Conservation (phyloP, 1,284 basidiomycete species). For the Phylloboletellus chloephorus region DNA sequence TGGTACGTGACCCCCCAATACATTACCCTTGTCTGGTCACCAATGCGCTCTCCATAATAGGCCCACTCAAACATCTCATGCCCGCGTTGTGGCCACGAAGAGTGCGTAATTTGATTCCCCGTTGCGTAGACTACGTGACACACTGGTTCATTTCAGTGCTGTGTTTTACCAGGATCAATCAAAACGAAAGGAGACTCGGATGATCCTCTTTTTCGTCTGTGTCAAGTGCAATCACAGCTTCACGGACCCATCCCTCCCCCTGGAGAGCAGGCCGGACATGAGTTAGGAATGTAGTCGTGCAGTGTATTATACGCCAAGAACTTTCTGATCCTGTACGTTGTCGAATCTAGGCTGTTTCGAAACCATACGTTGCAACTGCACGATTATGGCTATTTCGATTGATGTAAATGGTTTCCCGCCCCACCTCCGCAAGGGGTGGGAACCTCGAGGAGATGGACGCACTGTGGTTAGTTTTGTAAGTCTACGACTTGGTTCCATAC, state of each 20-base stretch:
- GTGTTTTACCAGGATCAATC: conserved; percentile 95
- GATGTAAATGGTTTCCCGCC: neutral
- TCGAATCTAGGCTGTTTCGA: neutral
- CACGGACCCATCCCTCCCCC: conserved; percentile 58
- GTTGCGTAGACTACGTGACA: conserved; percentile 6
- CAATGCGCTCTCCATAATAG: conserved; percentile 32
- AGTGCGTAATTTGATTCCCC: conserved; percentile 44
- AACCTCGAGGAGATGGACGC: conserved; percentile 1
- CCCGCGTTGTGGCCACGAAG: conserved; percentile 65
- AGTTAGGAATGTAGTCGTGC: conserved; percentile 13
- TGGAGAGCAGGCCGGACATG: conserved; percentile 28
- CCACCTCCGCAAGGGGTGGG: neutral
- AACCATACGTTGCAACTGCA: neutral
- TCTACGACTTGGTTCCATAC: neutral
- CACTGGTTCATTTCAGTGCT: conserved; percentile 47
- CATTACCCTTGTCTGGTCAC: conserved; percentile 1
- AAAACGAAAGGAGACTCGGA: conserved; percentile 84
- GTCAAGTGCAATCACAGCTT: conserved; percentile 79
- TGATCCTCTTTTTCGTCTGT: conserved; percentile 93
- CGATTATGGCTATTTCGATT: neutral
- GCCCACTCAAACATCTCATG: conserved; percentile 70
- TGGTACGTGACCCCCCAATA: conserved; percentile 46
- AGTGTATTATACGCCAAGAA: conserved; percentile 1
- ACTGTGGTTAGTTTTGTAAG: neutral
- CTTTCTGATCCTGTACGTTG: conserved; percentile 4